phyloP scores from a whole-genome alignment of 2,329 filamentous ascomycete species.

The Beauveria australis region DNA sequence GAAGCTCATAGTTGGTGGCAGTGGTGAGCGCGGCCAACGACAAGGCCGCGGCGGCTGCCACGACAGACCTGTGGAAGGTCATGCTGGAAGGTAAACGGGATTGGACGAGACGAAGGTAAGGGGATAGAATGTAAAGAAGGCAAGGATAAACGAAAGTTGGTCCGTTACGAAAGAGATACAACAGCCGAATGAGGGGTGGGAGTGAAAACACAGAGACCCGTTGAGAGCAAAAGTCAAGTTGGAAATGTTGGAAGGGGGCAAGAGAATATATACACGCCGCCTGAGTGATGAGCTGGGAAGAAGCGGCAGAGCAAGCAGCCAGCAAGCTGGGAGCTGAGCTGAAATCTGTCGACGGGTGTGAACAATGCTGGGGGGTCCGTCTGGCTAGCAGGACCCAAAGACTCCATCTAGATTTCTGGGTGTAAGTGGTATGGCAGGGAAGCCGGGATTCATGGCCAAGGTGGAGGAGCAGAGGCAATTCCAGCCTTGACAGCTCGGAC shows the following conservation, averaged over 20 bases:
- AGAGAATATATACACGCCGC: constrained; percentile 4
- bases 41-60: constrained; percentile 28
- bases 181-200: neutral
- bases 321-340: neutral
- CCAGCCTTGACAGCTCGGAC: constrained; percentile 7
- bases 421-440: neutral
- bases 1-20: constrained; percentile 36
- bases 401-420: neutral
- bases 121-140: constrained; percentile 2
- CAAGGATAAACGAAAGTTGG: constrained; percentile 15
- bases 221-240: neutral
- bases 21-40: constrained; percentile 28
- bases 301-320: neutral
- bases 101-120: constrained; percentile 6
- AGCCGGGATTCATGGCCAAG: neutral
- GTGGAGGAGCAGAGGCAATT: neutral
- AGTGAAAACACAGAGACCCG: constrained; percentile 3
- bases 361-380: neutral
- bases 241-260: neutral
- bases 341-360: neutral
- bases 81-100: constrained; percentile 19
- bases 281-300: neutral
- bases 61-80: constrained; percentile 24
- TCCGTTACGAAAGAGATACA: constrained; percentile 13
- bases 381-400: neutral